Evolutionary conservation across 495 filamentous ascomycete species (phyloP), one percentile per base, ranked within the genome.

Genomic region (Penicillium samsonianum): DNA sequence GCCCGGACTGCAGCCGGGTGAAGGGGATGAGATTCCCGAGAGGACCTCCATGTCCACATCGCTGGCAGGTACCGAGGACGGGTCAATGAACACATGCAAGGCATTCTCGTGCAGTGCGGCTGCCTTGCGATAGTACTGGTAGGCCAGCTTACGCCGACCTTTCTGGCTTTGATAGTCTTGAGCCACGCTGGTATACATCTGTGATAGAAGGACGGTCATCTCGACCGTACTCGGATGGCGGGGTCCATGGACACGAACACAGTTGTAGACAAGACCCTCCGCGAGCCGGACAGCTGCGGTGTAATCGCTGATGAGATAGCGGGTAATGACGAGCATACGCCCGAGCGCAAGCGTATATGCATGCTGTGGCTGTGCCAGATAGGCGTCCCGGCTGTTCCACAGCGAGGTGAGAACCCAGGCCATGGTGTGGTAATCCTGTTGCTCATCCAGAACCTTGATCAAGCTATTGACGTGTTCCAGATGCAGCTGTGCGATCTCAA

Each of bases 311-410:
- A 64, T 57, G 20, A 71, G 53, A 52, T 71, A 71, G 43, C 64
- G 68, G 26, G 61, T 68, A 45, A 71, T 63, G 44, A 65, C 60
- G 11, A 71, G 61, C 60, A 64, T 64, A 45, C 68, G 68, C 19
- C 67, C 69, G 1, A 72, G 65, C 17, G 68, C 60, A 38, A 71
- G 58, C 7, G 62, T 69, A 45, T 63, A 65, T 2, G 59, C 46
- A 23, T 42, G 47, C 19, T n/a, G 16, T 2, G 35, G 16, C 16
- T 37, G 35, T n/a, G 35, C n/a, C 6, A n/a, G 7, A n/a, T 37
- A 7, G 16, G 16, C 35, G 16, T 37, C 35, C 5, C 35, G 35
- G 35, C 35, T 37, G 16, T 37, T 37, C 35, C 35, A 37, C 5
- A 37, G 35, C 5, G 35, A 37, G 16, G 35, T 37, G 35, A 37